Conservation (phyloP, 306 rosid species). For the Gynostemma pentaphyllum region DNA sequence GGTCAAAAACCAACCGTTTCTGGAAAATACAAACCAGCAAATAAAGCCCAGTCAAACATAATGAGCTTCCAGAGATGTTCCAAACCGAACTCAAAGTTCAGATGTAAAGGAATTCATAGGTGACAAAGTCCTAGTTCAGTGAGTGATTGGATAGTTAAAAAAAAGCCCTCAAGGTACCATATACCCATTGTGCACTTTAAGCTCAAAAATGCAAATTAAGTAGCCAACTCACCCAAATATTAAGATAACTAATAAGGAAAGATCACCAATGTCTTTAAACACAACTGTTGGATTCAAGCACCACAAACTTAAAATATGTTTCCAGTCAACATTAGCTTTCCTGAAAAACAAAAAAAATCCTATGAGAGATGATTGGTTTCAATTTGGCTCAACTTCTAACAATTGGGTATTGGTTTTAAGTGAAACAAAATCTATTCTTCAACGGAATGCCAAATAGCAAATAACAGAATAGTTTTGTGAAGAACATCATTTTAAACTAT, state of each 20-base stretch:
- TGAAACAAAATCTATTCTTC: no score
- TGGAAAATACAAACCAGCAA: conserved; percentile 15
- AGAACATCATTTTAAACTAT: no score
- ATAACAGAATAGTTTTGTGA: no score
- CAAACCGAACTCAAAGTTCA: conserved; percentile 86
- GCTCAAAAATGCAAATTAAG: no score
- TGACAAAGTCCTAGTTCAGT: conserved; percentile 65
- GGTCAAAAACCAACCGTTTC: conserved; percentile 17
- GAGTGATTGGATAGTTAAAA: conserved; percentile 3
- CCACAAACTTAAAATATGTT: conserved; percentile 78
- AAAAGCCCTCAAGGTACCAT: background rate
- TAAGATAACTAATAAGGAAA: conserved; percentile 77
- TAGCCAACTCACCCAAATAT: conserved; percentile 78
- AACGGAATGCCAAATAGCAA: no score
- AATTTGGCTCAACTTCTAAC: no score
- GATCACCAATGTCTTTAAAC: conserved; percentile 77
- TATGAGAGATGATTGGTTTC: no score
- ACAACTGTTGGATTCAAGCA: conserved; percentile 95
- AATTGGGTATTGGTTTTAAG: no score
- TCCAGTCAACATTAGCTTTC: conserved; percentile 63
- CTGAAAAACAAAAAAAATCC: conserved; percentile 38
- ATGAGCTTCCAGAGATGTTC: conserved; percentile 82
- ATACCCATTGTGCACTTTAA: no score
- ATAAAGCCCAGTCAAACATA: conserved; percentile 37
- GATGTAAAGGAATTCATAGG: conserved; percentile 87